Base-by-base conservation (phyloP, 2,329 filamentous ascomycete genomes). In the Fusarium guadeloupense region DNA sequence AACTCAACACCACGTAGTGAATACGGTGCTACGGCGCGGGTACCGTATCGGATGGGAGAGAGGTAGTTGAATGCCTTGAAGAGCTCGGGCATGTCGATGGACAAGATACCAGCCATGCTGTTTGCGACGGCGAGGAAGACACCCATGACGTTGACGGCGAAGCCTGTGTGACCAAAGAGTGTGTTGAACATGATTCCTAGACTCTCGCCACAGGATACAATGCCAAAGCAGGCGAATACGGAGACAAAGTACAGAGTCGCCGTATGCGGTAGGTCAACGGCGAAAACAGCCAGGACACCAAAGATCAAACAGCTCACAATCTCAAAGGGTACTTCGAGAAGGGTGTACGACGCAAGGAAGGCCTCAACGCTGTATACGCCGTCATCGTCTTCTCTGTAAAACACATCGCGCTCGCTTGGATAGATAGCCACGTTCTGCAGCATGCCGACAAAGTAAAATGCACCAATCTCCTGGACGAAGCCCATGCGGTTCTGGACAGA, bases 121-220 rank as follows among this genome's bases (percentile, higher is more conserved):
- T 89, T 88, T 0, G 89, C 87, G 8, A 93, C 83, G 0, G 86
- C 87, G 4, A 93, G 79, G 16, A 93, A 79, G 35, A 91, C 82
- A 1, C 84, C 87, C 62, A 89, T 91, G 51, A 91, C 75, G 65
- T 91, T 92, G 54, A 93, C 85, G 0, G 89, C 89, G 71, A 93
- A 93, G 3, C 90, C 90, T 0, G 89, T 90, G 69, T 93, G 89
- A 8, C 72, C 74, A 71, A 92, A 90, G 9, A 93, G 76, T 1
- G 89, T 92, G 76, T 92, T 92, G 79, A 93, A 93, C 77, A 92
- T 86, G 69, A 93, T 92, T 1, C 90, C 90, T 1, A 93, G 70
- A 47, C 86, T 89, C 77, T 93, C 90, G 21, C 90, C 90, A 68
- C 89, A 92, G 48, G 80, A 88, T 14, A 91, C 88, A 49, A 93